Evolutionary conservation across 2,329 filamentous ascomycete genomes (phyloP).

Genomic region (Talaromyces funiculosus): DNA sequence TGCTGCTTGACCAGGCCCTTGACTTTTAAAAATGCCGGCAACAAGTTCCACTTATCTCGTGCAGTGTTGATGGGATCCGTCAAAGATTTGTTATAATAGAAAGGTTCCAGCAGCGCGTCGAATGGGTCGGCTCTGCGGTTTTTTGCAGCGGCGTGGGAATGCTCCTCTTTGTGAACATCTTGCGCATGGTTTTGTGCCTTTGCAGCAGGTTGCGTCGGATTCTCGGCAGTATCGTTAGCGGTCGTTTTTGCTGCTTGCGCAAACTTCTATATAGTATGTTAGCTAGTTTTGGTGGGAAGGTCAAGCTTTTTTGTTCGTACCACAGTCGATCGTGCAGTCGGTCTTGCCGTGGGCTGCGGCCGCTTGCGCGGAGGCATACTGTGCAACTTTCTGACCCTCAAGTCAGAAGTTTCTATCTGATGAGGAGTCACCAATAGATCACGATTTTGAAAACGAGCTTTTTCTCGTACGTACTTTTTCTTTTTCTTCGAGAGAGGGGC

Average conservation of each 20-base stretch:
- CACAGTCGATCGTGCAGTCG: conserved; percentile 21
- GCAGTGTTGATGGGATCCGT: conserved; percentile 66
- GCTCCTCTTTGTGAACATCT: conserved; percentile 17
- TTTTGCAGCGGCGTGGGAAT: conserved; percentile 17
- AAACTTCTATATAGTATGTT: background rate
- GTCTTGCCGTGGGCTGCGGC: conserved; percentile 26
- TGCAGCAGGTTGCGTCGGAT: conserved; percentile 25
- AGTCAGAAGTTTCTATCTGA: background rate
- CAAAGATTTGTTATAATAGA: conserved; percentile 63
- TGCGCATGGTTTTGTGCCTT: conserved; percentile 19
- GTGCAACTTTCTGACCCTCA: conserved; percentile 3
- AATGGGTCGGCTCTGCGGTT: conserved; percentile 41
- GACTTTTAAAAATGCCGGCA: conserved; percentile 96
- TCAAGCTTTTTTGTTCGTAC: conserved; percentile 7
- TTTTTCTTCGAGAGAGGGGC: conserved; percentile 6
- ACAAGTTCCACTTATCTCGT: conserved; percentile 88
- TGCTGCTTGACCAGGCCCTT: conserved; percentile 97
- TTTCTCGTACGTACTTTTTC: background rate
- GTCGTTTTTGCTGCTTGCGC: background rate
- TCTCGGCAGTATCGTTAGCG: conserved; percentile 8
- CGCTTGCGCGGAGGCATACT: conserved; percentile 36
- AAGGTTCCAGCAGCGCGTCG: conserved; percentile 61
- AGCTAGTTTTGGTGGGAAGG: background rate
- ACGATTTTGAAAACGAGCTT: background rate
- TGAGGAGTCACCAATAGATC: background rate